Evolutionary conservation across 2,329 filamentous ascomycete genomes (phyloP).

Genomic region (Calcarisporium arbuscula): DNA sequence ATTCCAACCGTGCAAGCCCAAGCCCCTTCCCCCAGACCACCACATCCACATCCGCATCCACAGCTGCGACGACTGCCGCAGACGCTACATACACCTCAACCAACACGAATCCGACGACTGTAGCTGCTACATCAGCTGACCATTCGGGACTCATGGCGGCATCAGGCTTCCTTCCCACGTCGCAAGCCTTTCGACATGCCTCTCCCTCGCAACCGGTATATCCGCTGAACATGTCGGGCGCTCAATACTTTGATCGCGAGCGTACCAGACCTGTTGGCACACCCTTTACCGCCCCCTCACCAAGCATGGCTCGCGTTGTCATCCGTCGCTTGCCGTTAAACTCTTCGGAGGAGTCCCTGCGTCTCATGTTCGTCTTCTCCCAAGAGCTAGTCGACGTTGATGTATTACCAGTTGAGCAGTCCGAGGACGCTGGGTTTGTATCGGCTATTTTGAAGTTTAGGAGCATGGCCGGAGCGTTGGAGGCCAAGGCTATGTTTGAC

Average conservation of each 20-base stretch:
- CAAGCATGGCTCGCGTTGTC: conserved; percentile 34
- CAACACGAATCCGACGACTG: too few species aligned
- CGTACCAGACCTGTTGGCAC: conserved; percentile 32
- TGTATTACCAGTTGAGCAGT: conserved; percentile 42
- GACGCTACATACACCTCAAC: not conserved
- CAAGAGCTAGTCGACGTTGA: conserved; percentile 47
- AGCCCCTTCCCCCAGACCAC: conserved; percentile 17
- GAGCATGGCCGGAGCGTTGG: conserved; percentile 43
- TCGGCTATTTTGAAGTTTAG: conserved; percentile 50
- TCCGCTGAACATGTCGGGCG: conserved; percentile 23
- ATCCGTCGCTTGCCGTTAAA: conserved; percentile 49
- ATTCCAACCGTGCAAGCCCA: conserved; percentile 25
- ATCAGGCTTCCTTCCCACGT: conserved; percentile 33
- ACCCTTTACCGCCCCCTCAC: conserved; percentile 29
- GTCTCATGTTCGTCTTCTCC: conserved; percentile 53
- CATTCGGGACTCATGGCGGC: conserved; percentile 34
- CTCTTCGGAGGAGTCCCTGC: conserved; percentile 47
- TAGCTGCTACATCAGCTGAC: conserved; percentile 22
- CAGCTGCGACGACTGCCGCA: not conserved
- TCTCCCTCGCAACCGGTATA: conserved; percentile 26
- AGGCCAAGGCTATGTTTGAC: conserved; percentile 52
- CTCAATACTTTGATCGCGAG: conserved; percentile 33
- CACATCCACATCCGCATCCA: not conserved
- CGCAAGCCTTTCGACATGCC: conserved; percentile 31
- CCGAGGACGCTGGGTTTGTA: conserved; percentile 42